A percentile compares a stretch with the other conserved stretches of the same genome.
Evolutionary conservation across 257 asterid genomes (phyloP).

Genomic region (Petunia secreta): DNA sequence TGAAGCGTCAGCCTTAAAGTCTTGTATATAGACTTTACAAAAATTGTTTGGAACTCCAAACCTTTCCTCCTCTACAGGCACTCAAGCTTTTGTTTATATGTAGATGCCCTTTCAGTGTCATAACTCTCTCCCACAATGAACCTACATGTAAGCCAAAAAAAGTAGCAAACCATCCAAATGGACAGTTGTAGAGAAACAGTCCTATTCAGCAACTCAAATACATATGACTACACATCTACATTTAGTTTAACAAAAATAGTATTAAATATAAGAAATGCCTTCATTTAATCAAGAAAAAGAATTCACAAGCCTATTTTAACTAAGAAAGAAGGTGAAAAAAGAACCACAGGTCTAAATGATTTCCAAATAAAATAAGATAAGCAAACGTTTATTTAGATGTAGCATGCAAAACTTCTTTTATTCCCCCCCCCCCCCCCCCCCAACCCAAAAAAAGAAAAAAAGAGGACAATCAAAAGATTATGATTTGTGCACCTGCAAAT

Average conservation of each 20-base stretch:
- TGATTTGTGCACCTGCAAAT: neutral
- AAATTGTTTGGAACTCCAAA: constrained; percentile 68
- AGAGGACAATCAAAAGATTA: neutral
- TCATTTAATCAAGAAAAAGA: neutral
- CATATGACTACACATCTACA: neutral
- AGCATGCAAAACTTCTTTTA: neutral
- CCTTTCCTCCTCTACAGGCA: constrained; percentile 68
- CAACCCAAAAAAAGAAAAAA: neutral
- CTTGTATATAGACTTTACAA: constrained; percentile 70
- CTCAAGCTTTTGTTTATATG: constrained; percentile 82
- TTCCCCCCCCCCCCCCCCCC: no score
- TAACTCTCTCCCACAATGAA: constrained; percentile 80
- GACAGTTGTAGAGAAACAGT: neutral
- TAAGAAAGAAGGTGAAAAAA: neutral
- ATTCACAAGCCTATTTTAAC: neutral
- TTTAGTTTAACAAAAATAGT: neutral
- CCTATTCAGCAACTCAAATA: neutral
- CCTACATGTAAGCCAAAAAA: constrained; percentile 45
- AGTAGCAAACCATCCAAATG: neutral
- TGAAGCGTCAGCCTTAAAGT: constrained; percentile 72
- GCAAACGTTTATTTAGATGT: neutral
- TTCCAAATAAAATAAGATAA: neutral
- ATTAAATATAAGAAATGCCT: neutral
- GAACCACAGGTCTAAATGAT: neutral
- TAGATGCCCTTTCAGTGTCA: constrained; percentile 83